A percentile compares a stretch with the other conserved stretches of the same genome.
phyloP scores from a whole-genome alignment of 2,329 filamentous ascomycete species.

The Trichoderma sp. region DNA sequence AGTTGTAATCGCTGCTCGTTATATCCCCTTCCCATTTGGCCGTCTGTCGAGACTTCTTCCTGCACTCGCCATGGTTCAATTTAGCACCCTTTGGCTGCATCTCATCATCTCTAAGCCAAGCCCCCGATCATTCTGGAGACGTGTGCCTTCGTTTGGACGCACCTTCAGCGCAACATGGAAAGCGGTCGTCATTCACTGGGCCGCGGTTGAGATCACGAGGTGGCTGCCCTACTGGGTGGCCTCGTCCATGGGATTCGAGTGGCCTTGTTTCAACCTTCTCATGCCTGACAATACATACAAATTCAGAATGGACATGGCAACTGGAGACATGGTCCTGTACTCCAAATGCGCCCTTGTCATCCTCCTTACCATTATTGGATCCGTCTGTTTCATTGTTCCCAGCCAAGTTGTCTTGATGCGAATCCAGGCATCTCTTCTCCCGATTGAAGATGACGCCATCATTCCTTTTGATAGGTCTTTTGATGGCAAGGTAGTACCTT shows the following conservation, averaged over 20 bases:
- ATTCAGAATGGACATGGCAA: conserved; percentile 37
- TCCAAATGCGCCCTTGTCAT: conserved; percentile 47
- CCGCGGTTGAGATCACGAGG: conserved; percentile 52
- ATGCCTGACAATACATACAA: conserved; percentile 32
- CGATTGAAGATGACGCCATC: conserved; percentile 79
- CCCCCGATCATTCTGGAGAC: conserved; percentile 61
- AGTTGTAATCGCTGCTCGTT: conserved; percentile 42
- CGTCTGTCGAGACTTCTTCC: conserved; percentile 38
- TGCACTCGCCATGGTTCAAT: conserved; percentile 61
- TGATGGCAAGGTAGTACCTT: conserved; percentile 68
- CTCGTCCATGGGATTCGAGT: conserved; percentile 43
- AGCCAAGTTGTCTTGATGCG: conserved; percentile 73
- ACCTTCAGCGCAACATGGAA: conserved; percentile 66
- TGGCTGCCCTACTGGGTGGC: conserved; percentile 45
- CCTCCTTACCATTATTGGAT: conserved; percentile 47
- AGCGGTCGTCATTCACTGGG: conserved; percentile 62
- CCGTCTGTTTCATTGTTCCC: conserved; percentile 68
- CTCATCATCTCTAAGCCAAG: conserved; percentile 73
- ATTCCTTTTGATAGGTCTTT: conserved; percentile 89
- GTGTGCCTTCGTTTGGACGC: conserved; percentile 63
- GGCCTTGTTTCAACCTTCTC: conserved; percentile 36
- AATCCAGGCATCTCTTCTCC: conserved; percentile 81
- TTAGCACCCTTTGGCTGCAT: conserved; percentile 80
- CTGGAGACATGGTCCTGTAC: conserved; percentile 29
- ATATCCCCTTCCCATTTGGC: not conserved